Base-by-base conservation (phyloP, 176 grass and related monocot species). In the Rhynchospora breviuscula region DNA sequence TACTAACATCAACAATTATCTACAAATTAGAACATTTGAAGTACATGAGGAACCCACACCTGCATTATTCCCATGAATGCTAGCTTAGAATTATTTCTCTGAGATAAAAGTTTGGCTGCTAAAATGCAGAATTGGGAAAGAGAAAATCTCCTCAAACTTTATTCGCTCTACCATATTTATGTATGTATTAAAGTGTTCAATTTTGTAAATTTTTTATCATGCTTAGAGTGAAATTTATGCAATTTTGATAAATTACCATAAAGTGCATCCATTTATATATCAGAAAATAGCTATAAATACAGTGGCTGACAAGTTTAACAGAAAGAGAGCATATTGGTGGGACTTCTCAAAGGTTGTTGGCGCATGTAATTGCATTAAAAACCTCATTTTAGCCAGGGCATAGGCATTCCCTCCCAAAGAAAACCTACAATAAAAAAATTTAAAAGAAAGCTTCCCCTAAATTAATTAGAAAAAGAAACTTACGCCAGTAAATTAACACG, bases 401-500 rank as follows among this genome's bases (percentile, higher is more conserved):
- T 4, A 53, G 4, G 53, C 11, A 52, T 5, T 52, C 49, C 49
- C 10, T 52, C 19, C 22, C 21, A 23, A 15, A 26, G 52, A 29
- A 26, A 53, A 26, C 12, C 11, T 54, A 54, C 18, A 22, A 23
- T 45, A 63, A 45, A 89, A 11, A 5, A 44, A 23, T 44, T 56
- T 47, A 81, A 72, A 80, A 47, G 69, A 59, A 35, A 33, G 66
- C 10, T 29, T 22, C 22, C 10, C 19, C 1, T 0, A 79, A 80
- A 80, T 40, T 10, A 5, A 66, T 40, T 10, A 4, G 49, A 1
- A n/a, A 59, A 52, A 60, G 8, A 69, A 84, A 70, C 93, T 90
- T 79, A 95, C 95, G 89, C 95, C 95, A 95, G 89, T 70, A 98
- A 83, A 81, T 94, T 98, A 72, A 95, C 92, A 23, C 80, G 70